phyloP scores from a whole-genome alignment of 2,329 filamentous ascomycete species.

The Tympanopsis confertula region DNA sequence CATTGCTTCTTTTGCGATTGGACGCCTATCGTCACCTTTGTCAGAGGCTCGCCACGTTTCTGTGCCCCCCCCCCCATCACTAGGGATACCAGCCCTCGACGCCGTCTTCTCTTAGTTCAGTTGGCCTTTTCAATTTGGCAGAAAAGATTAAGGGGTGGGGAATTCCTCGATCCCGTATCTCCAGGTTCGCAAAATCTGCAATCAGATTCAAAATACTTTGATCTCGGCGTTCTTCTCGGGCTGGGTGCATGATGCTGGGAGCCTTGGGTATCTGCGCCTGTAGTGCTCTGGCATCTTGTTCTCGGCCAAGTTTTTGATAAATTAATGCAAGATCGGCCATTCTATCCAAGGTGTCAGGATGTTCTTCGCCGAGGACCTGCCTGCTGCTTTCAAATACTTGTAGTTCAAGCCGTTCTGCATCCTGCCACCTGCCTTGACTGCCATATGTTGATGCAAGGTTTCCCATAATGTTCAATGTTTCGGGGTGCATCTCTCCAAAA shows the following conservation, averaged over 20 bases:
- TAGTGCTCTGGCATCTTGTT: background rate
- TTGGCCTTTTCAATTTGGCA: too few species aligned
- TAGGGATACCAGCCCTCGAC: too few species aligned
- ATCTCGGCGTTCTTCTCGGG: too few species aligned
- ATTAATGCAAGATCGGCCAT: background rate
- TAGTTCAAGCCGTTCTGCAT: background rate
- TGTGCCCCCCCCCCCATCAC: too few species aligned
- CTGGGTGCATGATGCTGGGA: background rate
- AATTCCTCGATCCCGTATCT: too few species aligned
- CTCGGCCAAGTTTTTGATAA: background rate
- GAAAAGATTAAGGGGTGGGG: too few species aligned
- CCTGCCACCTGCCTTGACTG: background rate
- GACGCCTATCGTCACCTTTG: too few species aligned
- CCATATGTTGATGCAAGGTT: constrained; percentile 1
- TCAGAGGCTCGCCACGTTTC: too few species aligned
- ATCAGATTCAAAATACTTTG: too few species aligned
- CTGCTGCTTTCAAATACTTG: background rate
- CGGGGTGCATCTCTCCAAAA: background rate
- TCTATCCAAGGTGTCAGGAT: background rate
- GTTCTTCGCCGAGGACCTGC: background rate
- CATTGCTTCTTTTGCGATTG: too few species aligned
- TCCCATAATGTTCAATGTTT: background rate
- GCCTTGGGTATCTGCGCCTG: background rate
- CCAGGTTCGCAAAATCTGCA: too few species aligned
- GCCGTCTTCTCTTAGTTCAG: too few species aligned